Conservation (phyloP, 768 basidiomycete species). For the Calocybe indica region DNA sequence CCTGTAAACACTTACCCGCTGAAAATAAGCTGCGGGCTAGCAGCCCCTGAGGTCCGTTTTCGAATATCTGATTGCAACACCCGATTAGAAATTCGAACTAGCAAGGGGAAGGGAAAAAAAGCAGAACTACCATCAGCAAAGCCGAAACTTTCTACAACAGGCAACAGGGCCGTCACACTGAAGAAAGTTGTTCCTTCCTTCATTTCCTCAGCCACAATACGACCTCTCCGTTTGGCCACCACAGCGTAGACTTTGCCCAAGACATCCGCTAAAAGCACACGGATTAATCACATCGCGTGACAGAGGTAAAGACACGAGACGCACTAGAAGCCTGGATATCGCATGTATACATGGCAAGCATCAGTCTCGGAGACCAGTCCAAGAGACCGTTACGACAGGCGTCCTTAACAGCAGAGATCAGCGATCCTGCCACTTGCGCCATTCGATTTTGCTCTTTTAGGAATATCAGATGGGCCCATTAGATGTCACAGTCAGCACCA, state of each 20-base stretch:
- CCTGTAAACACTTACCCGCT: constrained; percentile 57
- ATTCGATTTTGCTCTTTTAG: constrained; percentile 67
- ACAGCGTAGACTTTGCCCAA: constrained; percentile 97
- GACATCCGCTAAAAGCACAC: constrained; percentile 69
- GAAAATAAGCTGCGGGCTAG: constrained; percentile 95
- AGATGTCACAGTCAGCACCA: constrained; percentile 2
- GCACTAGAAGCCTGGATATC: constrained; percentile 96
- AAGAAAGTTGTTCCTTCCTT: constrained; percentile 97
- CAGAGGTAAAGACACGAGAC: constrained; percentile 21
- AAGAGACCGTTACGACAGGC: constrained; percentile 84
- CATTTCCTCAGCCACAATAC: constrained; percentile 97
- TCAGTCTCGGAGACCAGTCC: constrained; percentile 96
- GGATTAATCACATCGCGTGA: not conserved
- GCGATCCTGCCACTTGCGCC: constrained; percentile 83
- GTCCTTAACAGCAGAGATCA: constrained; percentile 86
- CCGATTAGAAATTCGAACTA: constrained; percentile 4
- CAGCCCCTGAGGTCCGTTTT: constrained; percentile 93
- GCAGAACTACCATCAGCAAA: constrained; percentile 81
- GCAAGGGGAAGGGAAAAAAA: not conserved
- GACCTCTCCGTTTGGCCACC: constrained; percentile 83
- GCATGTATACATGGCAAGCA: constrained; percentile 98
- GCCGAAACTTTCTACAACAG: constrained; percentile 96
- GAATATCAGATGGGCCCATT: constrained; percentile 10
- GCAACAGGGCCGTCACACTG: constrained; percentile 83
- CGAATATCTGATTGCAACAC: constrained; percentile 67